Base-by-base conservation (phyloP, 352 stramenopile species). In the Salisapilia sapeloensis region DNA sequence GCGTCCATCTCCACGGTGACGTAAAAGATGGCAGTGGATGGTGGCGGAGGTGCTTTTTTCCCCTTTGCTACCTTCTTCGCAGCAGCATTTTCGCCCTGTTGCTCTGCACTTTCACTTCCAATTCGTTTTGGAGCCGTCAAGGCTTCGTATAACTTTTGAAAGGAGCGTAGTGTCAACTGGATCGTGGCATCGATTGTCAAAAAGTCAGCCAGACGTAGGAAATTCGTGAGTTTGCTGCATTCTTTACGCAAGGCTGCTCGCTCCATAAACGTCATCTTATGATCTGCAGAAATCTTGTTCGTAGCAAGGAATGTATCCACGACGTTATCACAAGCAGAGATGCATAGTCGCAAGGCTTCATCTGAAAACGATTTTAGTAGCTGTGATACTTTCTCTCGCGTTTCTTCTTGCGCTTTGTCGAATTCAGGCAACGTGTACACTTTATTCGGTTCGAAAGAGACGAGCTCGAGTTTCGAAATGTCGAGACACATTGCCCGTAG, bases 241-340 rank as follows among this genome's bases (percentile, higher is more conserved):
- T 96, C 80, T 25, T 85, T 87, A 3, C 87, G 70, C 24, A 97
- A 41, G 2, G 77, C 72, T 1, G 90, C 87, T 12, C 84, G 59
- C 49, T 97, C 89, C 87, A 97, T 97, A 47, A 97, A 97, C 4
- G 85, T 97, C 87, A 97, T 96, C 29, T 91, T 93, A 50, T 94
- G 80, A 29, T 95, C 79, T 0, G 82, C 58, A 0, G 79, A 71
- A 46, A 97, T 96, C 26, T 92, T 86, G 57, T 96, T 96, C 7
- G 56, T 49, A 21, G 59, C 59, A 14, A 97, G 56, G 31, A 97
- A 97, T 10, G 42, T 35, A 38, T 97, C 87, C 14, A 97, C 86
- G 17, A 96, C 84, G 7, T 86, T 54, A 44, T 96, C 83, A 30
- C 89, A 96, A 2, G 90, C 81, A 12, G 67, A 60, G 1, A 92